Conservation (phyloP, 192 early-diverging fungal genomes). For the Chytriomyces sp. region DNA sequence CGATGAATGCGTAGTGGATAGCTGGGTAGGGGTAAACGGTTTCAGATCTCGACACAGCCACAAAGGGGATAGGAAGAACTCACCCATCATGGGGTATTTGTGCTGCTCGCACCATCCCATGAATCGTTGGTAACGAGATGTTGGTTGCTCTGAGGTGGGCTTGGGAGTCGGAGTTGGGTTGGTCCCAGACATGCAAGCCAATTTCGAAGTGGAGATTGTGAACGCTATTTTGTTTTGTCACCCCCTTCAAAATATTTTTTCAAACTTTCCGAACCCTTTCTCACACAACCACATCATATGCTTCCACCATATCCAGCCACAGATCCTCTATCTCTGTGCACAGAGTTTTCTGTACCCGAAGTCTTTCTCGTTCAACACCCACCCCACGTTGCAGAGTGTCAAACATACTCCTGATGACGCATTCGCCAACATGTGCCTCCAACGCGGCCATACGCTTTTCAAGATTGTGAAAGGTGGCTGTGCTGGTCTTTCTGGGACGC, state of each 20-base stretch:
- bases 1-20: background rate
- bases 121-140: too few species aligned
- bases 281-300: background rate
- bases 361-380: background rate
- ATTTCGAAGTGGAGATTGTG: too few species aligned
- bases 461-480: background rate
- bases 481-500: background rate
- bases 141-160: too few species aligned
- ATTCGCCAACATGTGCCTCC: background rate
- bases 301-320: background rate
- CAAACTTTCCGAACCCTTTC: too few species aligned
- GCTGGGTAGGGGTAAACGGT: background rate
- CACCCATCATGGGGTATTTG: background rate
- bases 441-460: background rate
- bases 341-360: background rate
- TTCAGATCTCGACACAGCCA: background rate
- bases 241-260: too few species aligned
- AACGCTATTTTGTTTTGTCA: too few species aligned
- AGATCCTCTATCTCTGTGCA: background rate
- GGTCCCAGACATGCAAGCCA: too few species aligned
- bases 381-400: background rate
- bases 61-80: background rate
- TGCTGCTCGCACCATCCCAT: background rate
- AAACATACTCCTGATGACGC: background rate
- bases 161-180: too few species aligned